A percentile compares a stretch with the other conserved stretches of the same genome.
These are phyloP conservation scores for Cladophialophora psammophila DNA, from an alignment of 2,329 filamentous ascomycete genomes.

Conservation along the genomic window DNA sequence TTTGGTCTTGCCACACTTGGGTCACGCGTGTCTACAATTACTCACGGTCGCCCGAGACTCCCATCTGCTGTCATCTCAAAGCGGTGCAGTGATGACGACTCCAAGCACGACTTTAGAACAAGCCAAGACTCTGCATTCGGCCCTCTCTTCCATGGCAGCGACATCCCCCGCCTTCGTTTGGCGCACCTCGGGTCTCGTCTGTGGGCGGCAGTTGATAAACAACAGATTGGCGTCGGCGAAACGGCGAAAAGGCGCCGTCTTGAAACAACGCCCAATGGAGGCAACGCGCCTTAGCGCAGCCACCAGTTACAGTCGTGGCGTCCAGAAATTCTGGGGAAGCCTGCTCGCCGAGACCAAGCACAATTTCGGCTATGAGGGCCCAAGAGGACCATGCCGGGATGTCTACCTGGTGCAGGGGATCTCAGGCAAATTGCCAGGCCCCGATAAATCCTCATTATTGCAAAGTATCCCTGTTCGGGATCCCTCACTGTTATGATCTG, in stretches of 20 bases:
- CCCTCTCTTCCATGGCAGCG: background rate
- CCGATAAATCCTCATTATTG: constrained; percentile 10
- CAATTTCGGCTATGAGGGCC: constrained; percentile 30
- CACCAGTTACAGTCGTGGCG: constrained; percentile 20
- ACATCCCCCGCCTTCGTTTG: background rate
- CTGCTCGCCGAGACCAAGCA: constrained; percentile 15
- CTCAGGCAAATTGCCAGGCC: constrained; percentile 17
- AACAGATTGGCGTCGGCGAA: constrained; percentile 34
- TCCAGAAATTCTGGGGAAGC: constrained; percentile 34
- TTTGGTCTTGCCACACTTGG: background rate
- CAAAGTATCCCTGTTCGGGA: constrained; percentile 2
- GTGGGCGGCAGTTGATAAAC: constrained; percentile 24
- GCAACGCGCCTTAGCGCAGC: constrained; percentile 12
- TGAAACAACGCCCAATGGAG: constrained; percentile 20
- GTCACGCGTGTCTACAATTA: constrained; percentile 11
- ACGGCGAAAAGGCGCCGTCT: constrained; percentile 29
- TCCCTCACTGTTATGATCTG: background rate
- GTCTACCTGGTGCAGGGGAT: constrained; percentile 7
- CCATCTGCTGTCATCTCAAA: background rate
- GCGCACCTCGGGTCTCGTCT: constrained; percentile 1
- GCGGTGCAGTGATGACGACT: constrained; percentile 5
- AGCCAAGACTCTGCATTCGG: constrained; percentile 4
- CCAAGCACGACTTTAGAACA: background rate
- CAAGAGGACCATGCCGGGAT: constrained; percentile 2
- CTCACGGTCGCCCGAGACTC: background rate